These are phyloP conservation scores for Aspergillus phoenicis DNA, from an alignment of 2,329 filamentous ascomycete species.

Conservation along the genomic window DNA sequence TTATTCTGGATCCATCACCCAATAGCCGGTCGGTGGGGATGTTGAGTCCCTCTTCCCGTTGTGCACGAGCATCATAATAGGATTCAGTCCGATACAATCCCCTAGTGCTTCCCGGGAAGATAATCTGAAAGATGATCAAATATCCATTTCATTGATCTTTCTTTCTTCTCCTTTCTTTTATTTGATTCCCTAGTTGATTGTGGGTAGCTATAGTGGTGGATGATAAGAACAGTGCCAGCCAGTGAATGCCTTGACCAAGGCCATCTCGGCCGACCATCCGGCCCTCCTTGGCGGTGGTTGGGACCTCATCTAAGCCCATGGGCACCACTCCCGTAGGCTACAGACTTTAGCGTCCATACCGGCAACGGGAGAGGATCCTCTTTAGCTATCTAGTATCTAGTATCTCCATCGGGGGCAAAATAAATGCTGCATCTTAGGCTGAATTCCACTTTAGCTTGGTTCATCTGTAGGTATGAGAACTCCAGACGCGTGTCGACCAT, in stretches of 20 bases:
- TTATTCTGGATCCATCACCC: conserved; percentile 3
- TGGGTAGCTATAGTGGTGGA: not conserved
- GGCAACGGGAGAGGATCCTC: not conserved
- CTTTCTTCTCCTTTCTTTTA: not conserved
- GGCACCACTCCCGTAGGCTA: conserved; percentile 3
- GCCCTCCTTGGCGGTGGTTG: conserved; percentile 16
- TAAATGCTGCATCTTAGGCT: not conserved
- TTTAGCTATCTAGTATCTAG: not conserved
- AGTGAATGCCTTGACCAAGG: conserved; percentile 1
- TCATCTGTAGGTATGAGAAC: not conserved
- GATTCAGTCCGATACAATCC: not conserved
- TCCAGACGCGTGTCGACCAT: not conserved
- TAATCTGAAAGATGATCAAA: not conserved
- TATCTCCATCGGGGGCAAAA: not conserved
- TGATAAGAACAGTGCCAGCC: not conserved
- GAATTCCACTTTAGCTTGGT: conserved; percentile 2
- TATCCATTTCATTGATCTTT: not conserved
- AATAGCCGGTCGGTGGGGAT: conserved; percentile 5
- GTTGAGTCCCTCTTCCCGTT: not conserved
- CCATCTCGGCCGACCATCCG: conserved; percentile 23
- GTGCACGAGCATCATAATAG: not conserved
- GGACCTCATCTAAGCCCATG: conserved; percentile 13
- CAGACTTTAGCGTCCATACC: not conserved
- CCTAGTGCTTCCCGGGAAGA: not conserved
- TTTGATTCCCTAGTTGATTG: not conserved